Evolutionary conservation across 305 asterid species (phyloP).

Genomic region (Petunia hybrid): DNA sequence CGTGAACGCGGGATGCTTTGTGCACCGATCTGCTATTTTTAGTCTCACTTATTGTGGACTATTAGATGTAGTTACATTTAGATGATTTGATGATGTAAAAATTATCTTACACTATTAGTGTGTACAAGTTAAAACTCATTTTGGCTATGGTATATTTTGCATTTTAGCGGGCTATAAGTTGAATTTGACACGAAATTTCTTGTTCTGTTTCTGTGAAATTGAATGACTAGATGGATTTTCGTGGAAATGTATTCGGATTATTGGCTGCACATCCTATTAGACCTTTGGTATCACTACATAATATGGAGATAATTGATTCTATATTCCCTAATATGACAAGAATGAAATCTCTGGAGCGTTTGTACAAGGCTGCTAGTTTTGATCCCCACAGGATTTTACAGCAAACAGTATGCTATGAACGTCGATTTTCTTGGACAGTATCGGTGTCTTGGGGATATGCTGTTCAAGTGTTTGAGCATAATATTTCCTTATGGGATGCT

Average conservation of each 20-base stretch:
- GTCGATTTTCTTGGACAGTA: conserved; percentile 76
- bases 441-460: conserved; percentile 88
- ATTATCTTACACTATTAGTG: no score
- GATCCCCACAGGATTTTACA: conserved; percentile 73
- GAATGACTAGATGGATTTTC: conserved; percentile 41
- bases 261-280: conserved; percentile 69
- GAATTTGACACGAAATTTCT: neutral
- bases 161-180: neutral
- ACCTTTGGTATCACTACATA: conserved; percentile 78
- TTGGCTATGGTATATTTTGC: neutral
- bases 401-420: conserved; percentile 76
- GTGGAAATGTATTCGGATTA: conserved; percentile 72
- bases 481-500: conserved; percentile 55
- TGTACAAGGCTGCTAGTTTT: conserved; percentile 52
- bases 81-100: no score
- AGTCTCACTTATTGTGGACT: no score
- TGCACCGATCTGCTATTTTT: no score
- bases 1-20: no score
- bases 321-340: conserved; percentile 67
- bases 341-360: conserved; percentile 52
- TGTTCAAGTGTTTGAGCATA: conserved; percentile 57
- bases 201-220: neutral
- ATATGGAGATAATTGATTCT: conserved; percentile 59
- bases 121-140: no score
- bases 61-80: no score